A percentile compares a stretch with the other conserved stretches of the same genome.
Evolutionary conservation across 306 rosid genomes (phyloP).

Genomic region (Cucurbita maxima): DNA sequence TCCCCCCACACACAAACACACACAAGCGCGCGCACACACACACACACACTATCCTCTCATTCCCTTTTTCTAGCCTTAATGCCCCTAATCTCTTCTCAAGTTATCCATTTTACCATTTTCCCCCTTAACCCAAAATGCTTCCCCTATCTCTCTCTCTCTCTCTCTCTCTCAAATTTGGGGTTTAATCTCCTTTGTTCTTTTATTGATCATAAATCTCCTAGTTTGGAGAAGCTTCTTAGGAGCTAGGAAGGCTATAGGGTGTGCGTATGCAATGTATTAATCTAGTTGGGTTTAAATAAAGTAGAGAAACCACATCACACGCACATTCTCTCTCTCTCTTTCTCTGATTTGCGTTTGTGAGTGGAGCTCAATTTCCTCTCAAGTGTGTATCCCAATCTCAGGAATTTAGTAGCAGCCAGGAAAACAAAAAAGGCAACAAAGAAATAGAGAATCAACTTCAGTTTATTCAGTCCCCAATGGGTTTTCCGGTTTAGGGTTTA

Average conservation of each 20-base stretch:
- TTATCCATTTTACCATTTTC: too few species aligned
- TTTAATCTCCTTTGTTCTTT: not conserved
- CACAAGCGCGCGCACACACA: too few species aligned
- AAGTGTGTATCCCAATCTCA: not conserved
- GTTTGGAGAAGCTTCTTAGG: not conserved
- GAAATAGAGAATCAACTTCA: not conserved
- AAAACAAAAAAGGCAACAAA: not conserved
- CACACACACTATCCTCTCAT: too few species aligned
- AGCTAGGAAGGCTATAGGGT: not conserved
- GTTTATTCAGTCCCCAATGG: not conserved
- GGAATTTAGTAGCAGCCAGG: not conserved
- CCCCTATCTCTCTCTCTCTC: not conserved
- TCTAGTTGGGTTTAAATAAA: not conserved
- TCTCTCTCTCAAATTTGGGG: not conserved
- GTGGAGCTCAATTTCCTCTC: slow-evolving; percentile 2
- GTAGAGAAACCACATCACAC: not conserved
- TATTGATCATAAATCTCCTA: not conserved
- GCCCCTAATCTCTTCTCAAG: too few species aligned
- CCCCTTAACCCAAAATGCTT: too few species aligned
- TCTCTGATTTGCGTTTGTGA: not conserved
- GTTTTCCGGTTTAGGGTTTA: not conserved
- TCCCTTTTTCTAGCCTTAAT: too few species aligned
- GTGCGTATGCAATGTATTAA: not conserved
- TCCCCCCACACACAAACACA: not conserved
- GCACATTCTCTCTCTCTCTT: slow-evolving; percentile 1